Evolutionary conservation across 306 rosid species (phyloP), one percentile per base, ranked within the genome.

Genomic region (Malus orientalis): DNA sequence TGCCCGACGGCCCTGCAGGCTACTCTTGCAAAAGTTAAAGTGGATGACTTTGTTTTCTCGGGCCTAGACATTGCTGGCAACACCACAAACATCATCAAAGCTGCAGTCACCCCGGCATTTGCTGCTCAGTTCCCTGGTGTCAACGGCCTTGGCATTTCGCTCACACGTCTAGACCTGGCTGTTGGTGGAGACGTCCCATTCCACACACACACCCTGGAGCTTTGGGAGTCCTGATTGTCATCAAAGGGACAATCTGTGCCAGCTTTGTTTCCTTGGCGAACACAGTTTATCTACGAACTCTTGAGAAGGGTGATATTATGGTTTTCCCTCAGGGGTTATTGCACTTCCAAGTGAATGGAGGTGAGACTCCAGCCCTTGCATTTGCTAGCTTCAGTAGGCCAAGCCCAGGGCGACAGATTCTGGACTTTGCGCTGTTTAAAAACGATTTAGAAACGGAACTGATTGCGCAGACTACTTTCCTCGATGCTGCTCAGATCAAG

Each of bases 201-300:
- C 9, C 97, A 95, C 82, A 89, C 82, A 89, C 96, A 0, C 98
- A 95, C 84, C 97, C 90, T 0, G 91, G 92, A 0, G 98, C 75
- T 44, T 82, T 89, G 3, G 96, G 92, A 44, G 8, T 84, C 3
- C 72, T 92, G 7, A 5, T 84, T 9, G 87, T 92, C 0, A 19
- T 79, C 20, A 51, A 81, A 67, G 98, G 98, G 1, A 55, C 40
- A 38, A 83, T 94, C 60, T 69, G 76, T n/a, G 89, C 98, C 0
- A 96, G 95, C 0, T 94, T 94, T 38, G 80, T 94, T 67, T 45
- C 90, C 1, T 86, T 96, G 0, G 92, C 74, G 2, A 85, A 92
- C 77, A 76, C 53, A 1, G 97, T 89, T 4, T 94, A 89, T 74
- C 38, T 82, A 3, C 87, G 92, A 51, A 80, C 77, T 2, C 92